Evolutionary conservation across 371 early-diverging fungal genomes (phyloP), one percentile per base, ranked within the genome.

Genomic region (Circinella minor): DNA sequence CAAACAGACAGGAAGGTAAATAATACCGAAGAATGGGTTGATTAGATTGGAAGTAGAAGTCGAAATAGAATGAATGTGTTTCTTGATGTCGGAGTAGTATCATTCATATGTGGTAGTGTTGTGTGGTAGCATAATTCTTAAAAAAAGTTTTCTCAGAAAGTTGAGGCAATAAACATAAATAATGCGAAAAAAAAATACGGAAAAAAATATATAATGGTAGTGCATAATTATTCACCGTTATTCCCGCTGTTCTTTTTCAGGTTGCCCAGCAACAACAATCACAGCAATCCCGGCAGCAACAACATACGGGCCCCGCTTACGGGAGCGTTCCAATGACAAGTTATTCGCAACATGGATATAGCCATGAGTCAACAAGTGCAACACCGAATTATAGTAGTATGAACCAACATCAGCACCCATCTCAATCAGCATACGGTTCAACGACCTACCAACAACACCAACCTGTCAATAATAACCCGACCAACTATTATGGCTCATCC

Each of bases 1-100:
- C 55, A 61, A 38, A 7, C 51, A 54, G 69, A 68, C 61, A 46
- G 69, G 51, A 68, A 68, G 67, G 67, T 67, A 68, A 4, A 43
- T 43, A 43, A 2, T 43, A 43, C 0, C 11, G 27, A 27, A 27
- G 27, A 27, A 27, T 27, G 27, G 27, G 27, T 27, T 27, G 27
- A 27, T 27, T 27, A 27, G 27, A 27, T 27, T 27, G 27, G 27
- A 27, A 27, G 27, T 27, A 27, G 27, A 27, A 27, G 27, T 27
- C 27, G 27, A 27, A 27, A 27, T 27, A 27, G 27, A 27, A 27
- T 27, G 27, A 27, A 27, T 2, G 27, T 27, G 27, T 27, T 27
- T 27, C 27, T 27, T 27, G 27, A 27, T 27, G 27, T 27, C 27
- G 27, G 27, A 2, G 2, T 27, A 27, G 27, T 27, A 27, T 27